Evolutionary conservation across 495 filamentous ascomycete genomes (phyloP).

Genomic region (Hamigera avellanea): DNA sequence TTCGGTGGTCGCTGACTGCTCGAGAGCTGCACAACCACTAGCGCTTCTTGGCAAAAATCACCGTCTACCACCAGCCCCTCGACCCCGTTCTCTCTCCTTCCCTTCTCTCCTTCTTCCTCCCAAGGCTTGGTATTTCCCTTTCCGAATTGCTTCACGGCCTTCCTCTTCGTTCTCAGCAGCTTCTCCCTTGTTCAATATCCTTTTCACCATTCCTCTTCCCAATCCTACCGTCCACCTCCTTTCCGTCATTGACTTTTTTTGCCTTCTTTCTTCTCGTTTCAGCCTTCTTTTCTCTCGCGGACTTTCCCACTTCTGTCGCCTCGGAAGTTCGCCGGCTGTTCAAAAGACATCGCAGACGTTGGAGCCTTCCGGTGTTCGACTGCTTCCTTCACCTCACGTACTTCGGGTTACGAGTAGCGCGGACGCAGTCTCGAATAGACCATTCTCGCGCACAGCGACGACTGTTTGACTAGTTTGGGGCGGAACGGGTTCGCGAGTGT

Average conservation of each 20-base stretch:
- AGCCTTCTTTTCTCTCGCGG: background rate
- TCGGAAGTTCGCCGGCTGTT: too few relatives aligned
- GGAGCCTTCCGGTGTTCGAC: too few relatives aligned
- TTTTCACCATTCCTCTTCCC: constrained; percentile 4
- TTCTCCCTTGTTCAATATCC: constrained; percentile 8
- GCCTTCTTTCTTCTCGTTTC: constrained; percentile 1
- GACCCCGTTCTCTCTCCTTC: constrained; percentile 23
- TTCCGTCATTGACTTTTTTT: constrained; percentile 5
- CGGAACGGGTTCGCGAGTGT: too few relatives aligned
- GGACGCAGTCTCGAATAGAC: too few relatives aligned
- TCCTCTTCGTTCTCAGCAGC: constrained; percentile 9
- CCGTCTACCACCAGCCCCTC: constrained; percentile 38
- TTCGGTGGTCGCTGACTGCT: constrained; percentile 24
- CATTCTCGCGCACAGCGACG: too few relatives aligned
- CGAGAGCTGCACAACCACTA: constrained; percentile 39
- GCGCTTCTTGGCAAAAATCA: constrained; percentile 34
- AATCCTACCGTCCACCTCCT: constrained; percentile 2
- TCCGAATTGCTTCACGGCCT: background rate
- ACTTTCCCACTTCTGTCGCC: too few relatives aligned
- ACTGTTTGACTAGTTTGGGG: too few relatives aligned
- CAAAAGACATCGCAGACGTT: too few relatives aligned
- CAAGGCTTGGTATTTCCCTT: too few relatives aligned
- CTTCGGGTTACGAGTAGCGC: too few relatives aligned
- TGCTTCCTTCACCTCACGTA: too few relatives aligned
- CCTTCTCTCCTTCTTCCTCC: constrained; percentile 5